Conservation (phyloP, 257 asterid genomes). For the Mentha longifolia region DNA sequence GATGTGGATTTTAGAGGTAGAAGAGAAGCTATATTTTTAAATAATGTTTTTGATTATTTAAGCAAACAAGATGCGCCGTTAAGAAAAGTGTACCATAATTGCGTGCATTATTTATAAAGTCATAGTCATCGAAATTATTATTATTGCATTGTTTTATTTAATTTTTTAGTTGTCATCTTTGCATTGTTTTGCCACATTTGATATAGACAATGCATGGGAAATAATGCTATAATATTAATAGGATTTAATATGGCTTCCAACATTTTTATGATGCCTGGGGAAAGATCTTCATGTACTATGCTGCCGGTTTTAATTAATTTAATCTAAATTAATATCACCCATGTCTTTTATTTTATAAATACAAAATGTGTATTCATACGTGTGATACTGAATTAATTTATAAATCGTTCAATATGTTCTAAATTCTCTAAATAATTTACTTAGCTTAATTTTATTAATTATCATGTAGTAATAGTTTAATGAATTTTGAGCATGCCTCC, state of each 20-base stretch:
- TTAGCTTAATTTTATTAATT: too few species aligned
- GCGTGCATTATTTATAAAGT: slow-evolving; percentile 10
- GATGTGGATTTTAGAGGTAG: too few species aligned
- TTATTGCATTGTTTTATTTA: background rate
- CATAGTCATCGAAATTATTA: slow-evolving; percentile 17
- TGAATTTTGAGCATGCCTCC: too few species aligned
- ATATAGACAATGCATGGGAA: background rate
- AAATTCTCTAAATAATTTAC: background rate
- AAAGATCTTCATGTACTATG: background rate
- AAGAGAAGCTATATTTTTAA: too few species aligned
- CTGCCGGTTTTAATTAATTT: background rate
- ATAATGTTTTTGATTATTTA: background rate
- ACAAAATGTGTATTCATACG: background rate
- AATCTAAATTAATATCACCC: background rate
- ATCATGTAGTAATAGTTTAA: too few species aligned
- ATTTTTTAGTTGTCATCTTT: background rate
- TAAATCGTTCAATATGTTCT: background rate
- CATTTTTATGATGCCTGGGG: background rate
- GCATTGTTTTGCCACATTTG: slow-evolving; percentile 7
- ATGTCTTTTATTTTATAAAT: background rate
- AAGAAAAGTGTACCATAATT: slow-evolving; percentile 18
- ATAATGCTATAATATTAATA: background rate
- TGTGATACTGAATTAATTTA: background rate
- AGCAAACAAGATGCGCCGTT: slow-evolving; percentile 15
- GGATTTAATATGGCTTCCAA: background rate